Base-by-base conservation (phyloP, 2,329 filamentous ascomycete genomes). In the Penicillium concentricum region DNA sequence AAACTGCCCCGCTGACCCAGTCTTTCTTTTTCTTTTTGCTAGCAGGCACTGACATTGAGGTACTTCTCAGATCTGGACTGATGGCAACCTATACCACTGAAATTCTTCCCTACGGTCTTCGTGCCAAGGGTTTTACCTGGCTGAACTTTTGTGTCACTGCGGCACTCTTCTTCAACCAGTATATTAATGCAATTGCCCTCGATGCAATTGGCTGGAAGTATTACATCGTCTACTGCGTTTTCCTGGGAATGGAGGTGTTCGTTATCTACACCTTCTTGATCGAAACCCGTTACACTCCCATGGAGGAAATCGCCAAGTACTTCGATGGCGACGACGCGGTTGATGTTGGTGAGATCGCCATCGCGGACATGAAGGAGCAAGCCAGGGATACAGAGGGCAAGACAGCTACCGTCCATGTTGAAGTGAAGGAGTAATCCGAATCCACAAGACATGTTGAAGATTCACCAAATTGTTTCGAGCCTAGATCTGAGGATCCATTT, bases 101-200 rank as follows among this genome's bases (percentile, higher is more conserved):
- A 61, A 78, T 80, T 59, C 63, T 78, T 58, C 76, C 76, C 7
- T 79, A 74, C 72, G 72, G 72, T 60, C 72, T 79, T 52, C 76
- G 78, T 58, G 74, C 76, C 55, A 78, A 78, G 68, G 78, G 77
- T 45, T 66, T 79, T 39, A 67, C 62, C n/a, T 62, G 65, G 60
- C 60, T 69, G 60, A 63, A 67, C 55, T 57, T 69, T 26, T 64
- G 61, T 44, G 61, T 66, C 47, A 62, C 64, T 35, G 54, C 37
- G 5, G 58, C 58, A 16, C 54, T 61, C 35, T 69, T 70, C 58
- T 71, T 72, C 63, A 72, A 71, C 56, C 54, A 58, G 26, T 67
- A 59, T 35, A 54, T 67, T 22, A 66, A 67, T 22, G 45, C 62
- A 0, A 62, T 71, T 51, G 70, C 66, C 5, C 61, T 72, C 4